phyloP scores from a whole-genome alignment of 352 stramenopile species.

The Globisporangium polare region DNA sequence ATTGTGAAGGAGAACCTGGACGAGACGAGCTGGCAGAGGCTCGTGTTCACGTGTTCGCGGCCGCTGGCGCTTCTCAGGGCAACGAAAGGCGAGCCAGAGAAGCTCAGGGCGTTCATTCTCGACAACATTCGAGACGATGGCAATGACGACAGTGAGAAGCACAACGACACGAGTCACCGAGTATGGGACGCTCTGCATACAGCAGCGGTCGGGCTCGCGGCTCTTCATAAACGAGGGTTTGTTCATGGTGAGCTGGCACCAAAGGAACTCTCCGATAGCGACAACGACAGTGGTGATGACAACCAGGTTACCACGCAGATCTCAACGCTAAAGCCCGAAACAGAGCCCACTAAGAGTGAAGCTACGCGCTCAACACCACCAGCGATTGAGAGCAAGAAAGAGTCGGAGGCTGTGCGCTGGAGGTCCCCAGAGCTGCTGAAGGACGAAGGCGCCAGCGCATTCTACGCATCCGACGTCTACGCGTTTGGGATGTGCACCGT shows the following conservation, averaged over 20 bases:
- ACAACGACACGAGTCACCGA: neutral
- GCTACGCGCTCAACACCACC: neutral
- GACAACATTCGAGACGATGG: neutral
- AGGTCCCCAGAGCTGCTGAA: neutral
- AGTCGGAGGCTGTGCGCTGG: neutral
- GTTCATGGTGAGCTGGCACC: conserved; percentile 1
- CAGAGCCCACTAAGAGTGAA: neutral
- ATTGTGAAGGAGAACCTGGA: neutral
- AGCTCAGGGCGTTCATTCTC: neutral
- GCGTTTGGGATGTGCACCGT: conserved; percentile 3
- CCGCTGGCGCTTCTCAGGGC: neutral
- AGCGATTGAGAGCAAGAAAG: neutral
- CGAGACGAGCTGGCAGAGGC: neutral
- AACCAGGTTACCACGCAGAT: neutral
- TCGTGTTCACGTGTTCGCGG: neutral
- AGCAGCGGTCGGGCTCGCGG: neutral
- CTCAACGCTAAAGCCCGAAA: neutral
- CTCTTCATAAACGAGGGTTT: neutral
- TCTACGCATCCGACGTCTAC: neutral
- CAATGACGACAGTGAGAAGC: neutral
- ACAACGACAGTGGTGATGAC: neutral
- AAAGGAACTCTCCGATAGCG: neutral
- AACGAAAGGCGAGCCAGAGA: neutral
- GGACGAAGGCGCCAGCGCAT: neutral
- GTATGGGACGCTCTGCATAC: neutral